Evolutionary conservation across 2,329 filamentous ascomycete genomes (phyloP).

Genomic region (Metarhizium brunneum): DNA sequence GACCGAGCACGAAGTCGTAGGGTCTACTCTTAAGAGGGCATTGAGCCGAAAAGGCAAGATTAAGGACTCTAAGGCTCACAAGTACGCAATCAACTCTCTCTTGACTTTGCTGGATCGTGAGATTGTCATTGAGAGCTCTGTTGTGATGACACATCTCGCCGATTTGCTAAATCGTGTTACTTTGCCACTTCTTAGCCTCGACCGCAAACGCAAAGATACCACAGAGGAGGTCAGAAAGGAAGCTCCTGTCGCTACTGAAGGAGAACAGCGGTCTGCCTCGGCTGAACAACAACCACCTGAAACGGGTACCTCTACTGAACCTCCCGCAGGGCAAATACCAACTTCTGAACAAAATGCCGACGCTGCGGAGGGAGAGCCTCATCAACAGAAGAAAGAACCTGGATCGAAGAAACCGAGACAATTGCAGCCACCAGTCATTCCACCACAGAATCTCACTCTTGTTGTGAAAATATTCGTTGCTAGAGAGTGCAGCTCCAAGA

Average conservation of each 20-base stretch:
- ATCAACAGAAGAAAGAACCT: constrained; percentile 30
- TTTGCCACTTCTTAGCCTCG: constrained; percentile 68
- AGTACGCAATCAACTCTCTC: constrained; percentile 86
- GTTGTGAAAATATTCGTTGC: constrained; percentile 97
- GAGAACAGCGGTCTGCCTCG: constrained; percentile 25
- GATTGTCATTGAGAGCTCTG: constrained; percentile 92
- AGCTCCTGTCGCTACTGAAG: constrained; percentile 13
- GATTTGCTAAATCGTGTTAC: constrained; percentile 83
- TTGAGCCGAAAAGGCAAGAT: constrained; percentile 76
- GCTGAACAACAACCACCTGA: constrained; percentile 2
- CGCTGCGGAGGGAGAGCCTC: constrained; percentile 18
- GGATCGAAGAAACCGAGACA: constrained; percentile 44
- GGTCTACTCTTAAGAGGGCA: constrained; percentile 66
- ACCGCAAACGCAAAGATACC: constrained; percentile 45
- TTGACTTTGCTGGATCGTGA: constrained; percentile 84
- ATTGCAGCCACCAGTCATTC: constrained; percentile 74
- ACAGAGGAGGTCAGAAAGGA: constrained; percentile 23
- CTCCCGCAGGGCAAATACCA: constrained; percentile 18
- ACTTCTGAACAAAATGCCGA: constrained; percentile 14
- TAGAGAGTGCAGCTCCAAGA: constrained; percentile 93
- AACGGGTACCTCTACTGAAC: constrained; percentile 8
- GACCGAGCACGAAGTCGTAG: constrained; percentile 76
- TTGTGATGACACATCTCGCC: constrained; percentile 90
- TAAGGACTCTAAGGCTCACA: constrained; percentile 75
- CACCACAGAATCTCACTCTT: constrained; percentile 78